Conservation (phyloP, 179 eudicot genomes). For the Sideroxylon spinosum region DNA sequence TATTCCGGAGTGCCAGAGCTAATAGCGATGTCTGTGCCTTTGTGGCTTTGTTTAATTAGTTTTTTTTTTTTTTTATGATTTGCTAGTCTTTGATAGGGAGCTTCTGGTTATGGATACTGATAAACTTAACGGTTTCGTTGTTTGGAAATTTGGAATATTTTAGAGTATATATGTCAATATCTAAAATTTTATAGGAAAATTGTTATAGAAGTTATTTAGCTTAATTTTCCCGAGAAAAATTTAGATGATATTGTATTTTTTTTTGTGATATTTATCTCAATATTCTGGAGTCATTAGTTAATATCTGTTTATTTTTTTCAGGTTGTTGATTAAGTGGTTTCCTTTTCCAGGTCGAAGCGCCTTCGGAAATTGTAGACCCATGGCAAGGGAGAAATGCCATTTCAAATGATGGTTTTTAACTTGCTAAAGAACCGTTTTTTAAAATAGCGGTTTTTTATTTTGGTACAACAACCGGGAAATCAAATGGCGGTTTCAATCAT, state of each 20-base stretch:
- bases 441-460: too few relatives aligned
- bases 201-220: too few relatives aligned
- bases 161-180: background rate
- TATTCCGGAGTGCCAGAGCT: background rate
- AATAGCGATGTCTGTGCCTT: background rate
- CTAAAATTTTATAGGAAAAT: background rate
- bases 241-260: background rate
- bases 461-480: too few relatives aligned
- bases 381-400: conserved; percentile 47
- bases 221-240: background rate
- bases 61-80: too few relatives aligned
- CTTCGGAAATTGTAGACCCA: conserved; percentile 36
- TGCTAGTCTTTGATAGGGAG: background rate
- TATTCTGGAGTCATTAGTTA: too few relatives aligned
- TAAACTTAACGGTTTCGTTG: background rate
- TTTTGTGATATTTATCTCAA: too few relatives aligned
- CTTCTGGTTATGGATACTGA: background rate
- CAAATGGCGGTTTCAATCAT: too few relatives aligned
- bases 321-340: background rate
- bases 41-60: background rate
- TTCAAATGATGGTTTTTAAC: too few relatives aligned
- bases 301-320: background rate
- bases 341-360: conserved; percentile 49
- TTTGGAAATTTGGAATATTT: background rate
- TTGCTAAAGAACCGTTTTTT: too few relatives aligned